Conservation (phyloP, 1,284 basidiomycete genomes). For the Cerioporus squamosus region DNA sequence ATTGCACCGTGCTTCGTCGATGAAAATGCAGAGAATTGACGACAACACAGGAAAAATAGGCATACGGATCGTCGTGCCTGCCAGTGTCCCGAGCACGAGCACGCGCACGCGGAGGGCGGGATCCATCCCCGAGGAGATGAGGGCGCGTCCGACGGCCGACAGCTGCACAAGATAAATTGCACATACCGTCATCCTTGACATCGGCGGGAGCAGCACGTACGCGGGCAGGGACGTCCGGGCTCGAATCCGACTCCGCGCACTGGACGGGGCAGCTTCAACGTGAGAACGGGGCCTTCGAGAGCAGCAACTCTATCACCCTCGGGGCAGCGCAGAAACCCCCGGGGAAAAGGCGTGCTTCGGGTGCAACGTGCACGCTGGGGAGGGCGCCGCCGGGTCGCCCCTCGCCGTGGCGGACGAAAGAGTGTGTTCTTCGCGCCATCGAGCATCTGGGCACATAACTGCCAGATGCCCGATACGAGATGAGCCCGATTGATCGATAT, state of each 20-base stretch:
- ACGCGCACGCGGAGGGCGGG: background rate
- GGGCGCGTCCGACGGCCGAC: background rate
- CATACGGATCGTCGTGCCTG: no score
- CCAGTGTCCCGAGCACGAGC: no score
- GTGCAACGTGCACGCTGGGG: no score
- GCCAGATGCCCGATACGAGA: constrained; percentile 7
- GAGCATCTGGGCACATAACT: background rate
- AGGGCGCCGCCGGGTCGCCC: no score
- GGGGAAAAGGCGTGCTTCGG: background rate
- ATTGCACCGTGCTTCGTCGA: background rate
- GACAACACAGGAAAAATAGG: background rate
- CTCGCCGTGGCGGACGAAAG: no score
- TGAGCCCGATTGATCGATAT: constrained; percentile 11
- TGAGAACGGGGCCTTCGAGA: background rate
- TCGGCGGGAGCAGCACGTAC: background rate
- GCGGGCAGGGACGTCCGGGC: background rate
- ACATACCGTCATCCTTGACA: background rate
- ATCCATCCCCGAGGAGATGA: constrained; percentile 7
- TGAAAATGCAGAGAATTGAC: background rate
- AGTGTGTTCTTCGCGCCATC: background rate
- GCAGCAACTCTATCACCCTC: background rate
- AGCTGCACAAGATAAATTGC: background rate
- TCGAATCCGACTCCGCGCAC: background rate
- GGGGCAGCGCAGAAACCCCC: background rate
- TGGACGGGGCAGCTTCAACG: background rate